Evolutionary conservation across 73 alveolate species (phyloP), one percentile per base, ranked within the genome.

Genomic region (Stentor roeselii): DNA sequence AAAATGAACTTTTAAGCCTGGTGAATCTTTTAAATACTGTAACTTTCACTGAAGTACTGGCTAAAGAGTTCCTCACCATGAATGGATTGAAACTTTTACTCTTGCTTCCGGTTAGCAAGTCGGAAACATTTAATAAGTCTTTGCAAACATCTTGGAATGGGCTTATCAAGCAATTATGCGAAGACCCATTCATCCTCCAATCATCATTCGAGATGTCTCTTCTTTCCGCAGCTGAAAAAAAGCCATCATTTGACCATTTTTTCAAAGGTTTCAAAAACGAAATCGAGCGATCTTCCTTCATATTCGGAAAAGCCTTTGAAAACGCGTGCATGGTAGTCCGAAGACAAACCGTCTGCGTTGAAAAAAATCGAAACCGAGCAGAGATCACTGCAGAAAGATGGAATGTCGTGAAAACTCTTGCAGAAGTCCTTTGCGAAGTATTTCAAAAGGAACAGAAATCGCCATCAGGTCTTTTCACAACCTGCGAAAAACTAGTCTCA

Each of bases 321-420:
- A 67, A 67, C 34, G 37, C 37, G 41, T 67, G 80, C 42, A 50
- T 50, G 21, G 21, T 50, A 50, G 21, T 50, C 67, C 67, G 67
- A 11, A 50, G 21, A 50, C 30, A 67, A n/a, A n/a, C 37, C 21
- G 80, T 67, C 37, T 21, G 11, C 34, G 80, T 67, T 15, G 37
- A 67, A 67, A 14, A 11, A 30, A 67, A 67, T 11, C 21, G 34
- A 67, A 40, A 67, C 41, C 80, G 80, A 1, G 34, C 21, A 67
- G 80, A 67, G 27, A 67, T 67, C 80, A n/a, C 1, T 27, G 80
- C 50, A 1, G 80, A 67, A 67, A 67, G 34, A 2, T 67, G 80
- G 80, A 34, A 34, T 11, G 34, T 40, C 14, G 37, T 67, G 37
- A 32, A 67, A 67, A 67, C 34, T 2, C 41, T 67, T 67, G n/a